Percentiles rank a stretch among this genome's conserved stretches.
These are phyloP conservation scores for Blastomyces emzantsi DNA, from an alignment of 2,329 filamentous ascomycete genomes.

Conservation along the genomic window DNA sequence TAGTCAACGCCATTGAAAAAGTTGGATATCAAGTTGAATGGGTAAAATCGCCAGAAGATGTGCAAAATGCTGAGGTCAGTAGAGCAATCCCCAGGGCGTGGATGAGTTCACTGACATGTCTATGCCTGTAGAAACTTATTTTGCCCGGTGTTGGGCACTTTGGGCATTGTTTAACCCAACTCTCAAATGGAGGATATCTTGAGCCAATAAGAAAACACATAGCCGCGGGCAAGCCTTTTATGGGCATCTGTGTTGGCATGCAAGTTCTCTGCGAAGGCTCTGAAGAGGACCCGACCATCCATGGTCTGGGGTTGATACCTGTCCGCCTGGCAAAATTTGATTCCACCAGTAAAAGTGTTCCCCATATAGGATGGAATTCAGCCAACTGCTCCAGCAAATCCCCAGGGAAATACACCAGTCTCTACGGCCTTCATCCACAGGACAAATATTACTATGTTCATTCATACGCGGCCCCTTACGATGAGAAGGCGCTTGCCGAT, in stretches of 20 bases:
- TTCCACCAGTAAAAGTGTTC: conserved; percentile 74
- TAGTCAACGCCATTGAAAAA: conserved; percentile 97
- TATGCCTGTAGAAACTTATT: conserved; percentile 65
- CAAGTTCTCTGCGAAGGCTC: conserved; percentile 87
- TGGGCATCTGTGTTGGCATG: conserved; percentile 92
- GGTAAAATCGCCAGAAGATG: conserved; percentile 76
- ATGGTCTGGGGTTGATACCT: conserved; percentile 68
- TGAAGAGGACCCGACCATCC: conserved; percentile 60
- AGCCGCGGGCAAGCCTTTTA: conserved; percentile 85
- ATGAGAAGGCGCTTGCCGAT: conserved; percentile 61
- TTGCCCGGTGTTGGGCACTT: conserved; percentile 96
- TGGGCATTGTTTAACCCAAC: conserved; percentile 83
- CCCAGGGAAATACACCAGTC: conserved; percentile 41
- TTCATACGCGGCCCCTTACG: conserved; percentile 78
- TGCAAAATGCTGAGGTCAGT: conserved; percentile 71
- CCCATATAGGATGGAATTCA: conserved; percentile 98
- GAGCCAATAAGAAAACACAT: conserved; percentile 78
- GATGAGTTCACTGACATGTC: neutral
- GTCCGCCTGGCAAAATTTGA: conserved; percentile 66
- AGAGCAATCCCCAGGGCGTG: conserved; percentile 2
- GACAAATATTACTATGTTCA: conserved; percentile 99
- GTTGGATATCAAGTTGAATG: conserved; percentile 88
- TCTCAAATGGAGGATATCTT: conserved; percentile 71
- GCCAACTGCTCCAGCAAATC: conserved; percentile 49
- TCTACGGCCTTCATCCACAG: conserved; percentile 68